A percentile compares a stretch with the other conserved stretches of the same genome.
Evolutionary conservation across 257 asterid genomes (phyloP).

Genomic region (Solanum piurae): DNA sequence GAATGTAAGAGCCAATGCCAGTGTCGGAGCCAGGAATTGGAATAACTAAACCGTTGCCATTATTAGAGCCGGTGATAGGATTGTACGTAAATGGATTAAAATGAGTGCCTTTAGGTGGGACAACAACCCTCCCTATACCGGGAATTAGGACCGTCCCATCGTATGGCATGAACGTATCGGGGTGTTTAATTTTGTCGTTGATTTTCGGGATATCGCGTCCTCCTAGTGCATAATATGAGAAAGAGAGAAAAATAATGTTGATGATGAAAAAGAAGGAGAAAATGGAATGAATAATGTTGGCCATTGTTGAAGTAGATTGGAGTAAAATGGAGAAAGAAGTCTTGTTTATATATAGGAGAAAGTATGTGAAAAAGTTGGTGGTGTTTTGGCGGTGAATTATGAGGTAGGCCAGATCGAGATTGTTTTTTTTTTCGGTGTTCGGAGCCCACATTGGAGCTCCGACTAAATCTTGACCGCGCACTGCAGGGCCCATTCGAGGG

Average conservation of each 20-base stretch:
- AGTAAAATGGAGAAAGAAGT: neutral
- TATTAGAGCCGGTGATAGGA: slow-evolving; percentile 49
- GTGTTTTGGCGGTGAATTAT: neutral
- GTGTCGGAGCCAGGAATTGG: neutral
- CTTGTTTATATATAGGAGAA: neutral
- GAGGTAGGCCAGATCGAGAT: neutral
- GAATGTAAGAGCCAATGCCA: neutral
- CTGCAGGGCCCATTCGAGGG: fast-evolving
- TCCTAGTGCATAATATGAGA: neutral
- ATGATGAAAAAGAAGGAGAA: neutral
- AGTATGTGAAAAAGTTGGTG: neutral
- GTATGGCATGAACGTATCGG: slow-evolving; percentile 4
- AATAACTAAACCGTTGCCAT: slow-evolving; percentile 8
- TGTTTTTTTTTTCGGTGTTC: too few relatives aligned
- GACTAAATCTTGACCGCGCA: fast-evolving
- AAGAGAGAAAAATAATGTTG: neutral
- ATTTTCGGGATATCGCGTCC: neutral
- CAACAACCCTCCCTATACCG: slow-evolving; percentile 47
- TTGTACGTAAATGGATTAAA: slow-evolving; percentile 34
- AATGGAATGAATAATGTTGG: neutral
- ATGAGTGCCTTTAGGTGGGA: slow-evolving; percentile 31
- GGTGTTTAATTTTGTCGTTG: neutral
- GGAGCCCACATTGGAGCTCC: too few relatives aligned
- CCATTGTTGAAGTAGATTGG: neutral
- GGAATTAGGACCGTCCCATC: slow-evolving; percentile 61